Percentiles rank a stretch among this genome's conserved stretches.
These are phyloP conservation scores for Amanita pallidorosea DNA, from an alignment of 768 basidiomycete genomes.

Conservation along the genomic window DNA sequence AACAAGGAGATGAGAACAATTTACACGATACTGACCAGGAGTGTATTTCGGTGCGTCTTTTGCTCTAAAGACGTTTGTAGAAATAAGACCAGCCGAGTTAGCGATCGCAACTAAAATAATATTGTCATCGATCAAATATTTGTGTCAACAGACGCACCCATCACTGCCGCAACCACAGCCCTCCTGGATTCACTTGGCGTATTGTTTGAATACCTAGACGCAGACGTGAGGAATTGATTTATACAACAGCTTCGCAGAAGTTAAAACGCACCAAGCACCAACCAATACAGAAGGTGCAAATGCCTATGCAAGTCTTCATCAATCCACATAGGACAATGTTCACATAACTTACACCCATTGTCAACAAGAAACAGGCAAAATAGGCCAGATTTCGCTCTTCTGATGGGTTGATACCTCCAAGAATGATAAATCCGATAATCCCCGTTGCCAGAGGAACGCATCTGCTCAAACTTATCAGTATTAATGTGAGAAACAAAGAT, in stretches of 20 bases:
- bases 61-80: conserved; percentile 40
- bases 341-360: conserved; percentile 27
- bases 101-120: conserved; percentile 29
- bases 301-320: conserved; percentile 17
- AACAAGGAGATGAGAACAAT: not conserved
- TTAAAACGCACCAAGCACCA: conserved; percentile 22
- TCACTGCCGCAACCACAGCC: conserved; percentile 39
- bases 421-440: conserved; percentile 30
- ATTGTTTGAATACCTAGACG: conserved; percentile 33
- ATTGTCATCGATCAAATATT: not conserved
- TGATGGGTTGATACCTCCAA: conserved; percentile 33
- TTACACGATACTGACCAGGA: conserved; percentile 19
- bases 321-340: not conserved
- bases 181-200: conserved; percentile 37
- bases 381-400: conserved; percentile 33
- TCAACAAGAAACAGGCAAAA: conserved; percentile 45
- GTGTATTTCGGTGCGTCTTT: conserved; percentile 40
- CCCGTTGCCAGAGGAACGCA: conserved; percentile 30
- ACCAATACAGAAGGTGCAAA: conserved; percentile 38
- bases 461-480: conserved; percentile 12
- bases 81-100: conserved; percentile 37
- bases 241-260: not conserved
- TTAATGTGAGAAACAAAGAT: conserved; percentile 1
- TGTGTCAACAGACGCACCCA: conserved; percentile 22
- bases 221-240: not conserved